Evolutionary conservation across 225 moss, liverwort and hornwort genomes (phyloP).

Genomic region (Sphagnum contortum): DNA sequence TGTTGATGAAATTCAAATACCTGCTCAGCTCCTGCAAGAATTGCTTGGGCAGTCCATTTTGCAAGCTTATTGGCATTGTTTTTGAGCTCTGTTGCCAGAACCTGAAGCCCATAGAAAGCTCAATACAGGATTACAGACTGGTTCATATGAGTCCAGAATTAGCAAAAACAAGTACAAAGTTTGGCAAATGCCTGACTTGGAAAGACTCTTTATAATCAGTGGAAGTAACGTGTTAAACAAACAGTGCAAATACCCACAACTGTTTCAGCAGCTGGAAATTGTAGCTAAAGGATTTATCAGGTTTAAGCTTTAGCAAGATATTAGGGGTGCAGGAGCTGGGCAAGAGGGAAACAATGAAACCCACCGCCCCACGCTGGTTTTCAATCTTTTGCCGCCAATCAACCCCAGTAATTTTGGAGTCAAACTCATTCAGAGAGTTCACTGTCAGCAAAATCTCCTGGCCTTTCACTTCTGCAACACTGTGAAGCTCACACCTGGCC

Average conservation of each 20-base stretch:
- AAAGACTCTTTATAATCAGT: no score
- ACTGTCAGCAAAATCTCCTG: conserved; percentile 80
- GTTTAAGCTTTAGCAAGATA: no score
- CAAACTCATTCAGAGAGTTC: conserved; percentile 93
- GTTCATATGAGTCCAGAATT: no score
- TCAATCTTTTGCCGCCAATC: conserved; percentile 99
- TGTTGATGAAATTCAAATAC: conserved; percentile 10
- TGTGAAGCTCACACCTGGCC: conserved; percentile 94
- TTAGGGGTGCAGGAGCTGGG: no score
- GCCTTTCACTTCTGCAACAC: conserved; percentile 94
- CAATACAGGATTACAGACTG: no score
- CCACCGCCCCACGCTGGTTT: conserved; percentile 94
- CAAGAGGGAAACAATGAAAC: conserved; percentile 1
- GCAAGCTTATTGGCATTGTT: conserved; percentile 99
- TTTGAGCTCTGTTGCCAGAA: conserved; percentile 90
- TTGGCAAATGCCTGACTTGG: no score
- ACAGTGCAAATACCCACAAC: no score
- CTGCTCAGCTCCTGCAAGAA: conserved; percentile 97
- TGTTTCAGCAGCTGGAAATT: no score
- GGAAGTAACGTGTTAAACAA: no score
- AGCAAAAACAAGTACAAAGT: no score
- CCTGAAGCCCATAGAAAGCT: conserved; percentile 24
- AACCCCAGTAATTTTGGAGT: conserved; percentile 95
- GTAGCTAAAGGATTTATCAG: no score
- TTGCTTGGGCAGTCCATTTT: conserved; percentile 98